Percentiles rank a stretch among this genome's conserved stretches.
Evolutionary conservation across 306 rosid genomes (phyloP).

Genomic region (Mimosa bimucronata): DNA sequence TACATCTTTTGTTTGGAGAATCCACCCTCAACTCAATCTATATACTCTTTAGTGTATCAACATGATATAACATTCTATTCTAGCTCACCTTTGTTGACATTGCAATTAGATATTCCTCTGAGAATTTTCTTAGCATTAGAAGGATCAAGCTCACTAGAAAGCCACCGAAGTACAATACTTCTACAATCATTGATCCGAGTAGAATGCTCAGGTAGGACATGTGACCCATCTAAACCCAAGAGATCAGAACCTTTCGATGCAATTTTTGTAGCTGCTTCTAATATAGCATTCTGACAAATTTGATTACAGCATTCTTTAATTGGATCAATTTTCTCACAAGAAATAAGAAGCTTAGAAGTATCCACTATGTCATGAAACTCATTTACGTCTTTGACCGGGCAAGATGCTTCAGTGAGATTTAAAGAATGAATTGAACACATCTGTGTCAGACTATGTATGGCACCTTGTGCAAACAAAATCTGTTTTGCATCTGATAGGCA

Average conservation of each 20-base stretch:
- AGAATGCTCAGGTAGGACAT: slow-evolving; percentile 59
- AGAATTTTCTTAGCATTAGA: slow-evolving; percentile 79
- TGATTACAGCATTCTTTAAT: slow-evolving; percentile 89
- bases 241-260: slow-evolving; percentile 69
- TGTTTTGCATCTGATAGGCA: slow-evolving; percentile 89
- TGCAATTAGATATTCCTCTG: slow-evolving; percentile 89
- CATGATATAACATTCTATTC: slow-evolving; percentile 3
- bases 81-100: slow-evolving; percentile 68
- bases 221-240: slow-evolving; percentile 56
- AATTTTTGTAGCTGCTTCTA: slow-evolving; percentile 82
- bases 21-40: slow-evolving; percentile 17
- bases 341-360: slow-evolving; percentile 76
- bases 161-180: slow-evolving; percentile 81
- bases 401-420: slow-evolving; percentile 81
- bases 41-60: neutral
- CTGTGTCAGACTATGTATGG: slow-evolving; percentile 55
- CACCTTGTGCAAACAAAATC: slow-evolving; percentile 89
- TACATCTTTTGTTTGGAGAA: slow-evolving; percentile 14
- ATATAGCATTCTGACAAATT: slow-evolving; percentile 83
- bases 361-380: slow-evolving; percentile 72
- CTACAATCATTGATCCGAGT: slow-evolving; percentile 68
- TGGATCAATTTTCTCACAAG: slow-evolving; percentile 83
- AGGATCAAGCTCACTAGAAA: slow-evolving; percentile 83
- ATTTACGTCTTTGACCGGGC: slow-evolving; percentile 69
- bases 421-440: slow-evolving; percentile 70